phyloP scores from a whole-genome alignment of 2,329 filamentous ascomycete species.

The Exophiala calicioides region DNA sequence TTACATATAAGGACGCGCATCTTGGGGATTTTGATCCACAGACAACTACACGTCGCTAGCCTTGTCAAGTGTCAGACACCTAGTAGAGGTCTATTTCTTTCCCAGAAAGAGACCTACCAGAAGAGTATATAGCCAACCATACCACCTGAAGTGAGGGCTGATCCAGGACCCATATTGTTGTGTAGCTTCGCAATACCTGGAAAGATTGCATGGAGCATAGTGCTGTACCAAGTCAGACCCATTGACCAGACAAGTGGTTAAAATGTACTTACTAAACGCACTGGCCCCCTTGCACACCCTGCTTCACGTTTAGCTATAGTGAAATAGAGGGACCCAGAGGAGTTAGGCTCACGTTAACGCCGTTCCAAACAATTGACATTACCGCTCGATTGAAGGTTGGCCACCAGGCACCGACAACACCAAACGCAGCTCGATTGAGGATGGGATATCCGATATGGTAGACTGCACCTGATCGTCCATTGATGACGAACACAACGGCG shows the following conservation, averaged over 20 bases:
- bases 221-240: neutral
- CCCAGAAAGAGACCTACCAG: conserved; percentile 33
- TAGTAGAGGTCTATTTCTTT: neutral
- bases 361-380: conserved; percentile 43
- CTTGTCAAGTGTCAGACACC: conserved; percentile 1
- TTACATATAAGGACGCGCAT: conserved; percentile 38
- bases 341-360: conserved; percentile 2
- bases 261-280: conserved; percentile 36
- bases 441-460: conserved; percentile 50
- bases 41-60: conserved; percentile 42
- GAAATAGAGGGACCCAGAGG: neutral
- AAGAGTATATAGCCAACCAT: conserved; percentile 48
- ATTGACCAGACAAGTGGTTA: neutral
- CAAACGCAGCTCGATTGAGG: conserved; percentile 46
- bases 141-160: conserved; percentile 42
- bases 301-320: conserved; percentile 38
- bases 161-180: conserved; percentile 43
- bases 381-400: conserved; percentile 42
- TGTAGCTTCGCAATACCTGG: conserved; percentile 43
- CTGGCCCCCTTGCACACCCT: conserved; percentile 41
- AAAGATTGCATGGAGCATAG: conserved; percentile 47
- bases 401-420: conserved; percentile 49
- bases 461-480: conserved; percentile 38
- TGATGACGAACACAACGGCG: conserved; percentile 29
- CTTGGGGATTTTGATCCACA: conserved; percentile 43